These are phyloP conservation scores for Zymoseptoria crescenta DNA, from an alignment of 2,329 filamentous ascomycete species.

Conservation along the genomic window DNA sequence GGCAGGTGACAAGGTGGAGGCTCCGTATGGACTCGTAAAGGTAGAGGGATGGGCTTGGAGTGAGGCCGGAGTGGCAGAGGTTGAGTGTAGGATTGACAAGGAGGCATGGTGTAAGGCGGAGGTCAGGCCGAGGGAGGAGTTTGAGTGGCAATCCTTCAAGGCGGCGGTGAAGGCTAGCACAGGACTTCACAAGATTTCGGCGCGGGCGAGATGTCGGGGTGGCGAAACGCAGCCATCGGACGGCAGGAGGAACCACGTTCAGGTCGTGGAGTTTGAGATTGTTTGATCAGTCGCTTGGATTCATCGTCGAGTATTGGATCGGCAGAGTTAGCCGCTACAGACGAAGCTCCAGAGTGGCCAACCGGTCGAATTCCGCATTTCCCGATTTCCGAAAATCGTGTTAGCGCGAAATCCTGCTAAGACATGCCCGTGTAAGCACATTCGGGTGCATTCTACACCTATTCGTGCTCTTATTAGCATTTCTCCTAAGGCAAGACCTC, in stretches of 20 bases:
- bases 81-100: constrained; percentile 19
- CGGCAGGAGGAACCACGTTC: constrained; percentile 22
- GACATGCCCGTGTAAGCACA: too few species aligned
- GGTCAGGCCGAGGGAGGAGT: constrained; percentile 6
- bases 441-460: too few species aligned
- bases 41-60: constrained; percentile 27
- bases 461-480: too few species aligned
- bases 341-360: too few species aligned
- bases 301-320: too few species aligned
- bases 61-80: constrained; percentile 13
- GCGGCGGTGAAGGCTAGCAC: not conserved
- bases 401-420: too few species aligned
- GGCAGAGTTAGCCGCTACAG: too few species aligned
- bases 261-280: constrained; percentile 16
- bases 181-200: constrained; percentile 5
- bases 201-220: constrained; percentile 11
- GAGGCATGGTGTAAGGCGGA: constrained; percentile 6
- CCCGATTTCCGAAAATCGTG: too few species aligned
- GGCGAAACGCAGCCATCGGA: constrained; percentile 18
- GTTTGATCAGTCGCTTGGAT: not conserved
- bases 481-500: too few species aligned
- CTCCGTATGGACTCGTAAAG: not conserved
- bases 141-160: constrained; percentile 16
- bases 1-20: constrained; percentile 7
- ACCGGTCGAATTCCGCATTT: too few species aligned